Percentiles rank a stretch among this genome's conserved stretches.
Conservation (phyloP, 2,329 filamentous ascomycete species). For the Eurotiales sp. region DNA sequence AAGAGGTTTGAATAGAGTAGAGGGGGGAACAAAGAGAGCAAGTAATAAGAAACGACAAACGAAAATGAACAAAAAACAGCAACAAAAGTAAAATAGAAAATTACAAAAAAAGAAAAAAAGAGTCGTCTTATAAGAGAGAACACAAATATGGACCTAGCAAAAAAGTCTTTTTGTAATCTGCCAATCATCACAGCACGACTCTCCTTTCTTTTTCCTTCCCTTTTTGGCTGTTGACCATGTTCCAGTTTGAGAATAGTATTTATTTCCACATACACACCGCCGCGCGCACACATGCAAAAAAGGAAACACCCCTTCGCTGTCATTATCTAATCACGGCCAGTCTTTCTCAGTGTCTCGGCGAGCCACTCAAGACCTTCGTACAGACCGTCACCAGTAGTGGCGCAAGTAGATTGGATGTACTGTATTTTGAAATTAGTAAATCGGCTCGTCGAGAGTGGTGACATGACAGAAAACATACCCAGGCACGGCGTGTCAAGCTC, state of each 20-base stretch:
- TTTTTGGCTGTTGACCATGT: conserved; percentile 5
- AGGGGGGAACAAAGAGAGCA: neutral
- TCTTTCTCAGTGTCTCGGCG: conserved; percentile 76
- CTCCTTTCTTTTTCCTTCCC: conserved; percentile 3
- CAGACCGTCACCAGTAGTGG: conserved; percentile 97
- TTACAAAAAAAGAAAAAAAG: no score
- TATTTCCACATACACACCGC: conserved; percentile 12
- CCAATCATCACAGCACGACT: conserved; percentile 11
- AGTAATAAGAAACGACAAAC: no score
- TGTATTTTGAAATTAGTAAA: conserved; percentile 36
- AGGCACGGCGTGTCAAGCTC: conserved; percentile 96
- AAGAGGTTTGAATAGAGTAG: neutral
- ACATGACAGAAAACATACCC: conserved; percentile 66
- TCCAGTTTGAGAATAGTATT: conserved; percentile 13
- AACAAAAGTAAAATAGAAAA: conserved; percentile 7
- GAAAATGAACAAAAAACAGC: neutral
- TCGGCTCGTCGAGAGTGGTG: neutral
- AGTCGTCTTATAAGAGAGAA: conserved; percentile 10
- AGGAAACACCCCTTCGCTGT: conserved; percentile 9
- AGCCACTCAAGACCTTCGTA: conserved; percentile 98
- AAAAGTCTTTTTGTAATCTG: conserved; percentile 10
- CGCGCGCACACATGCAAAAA: conserved; percentile 1
- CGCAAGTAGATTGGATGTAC: conserved; percentile 99
- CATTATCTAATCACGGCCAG: conserved; percentile 45
- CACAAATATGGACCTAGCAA: conserved; percentile 9